phyloP scores from a whole-genome alignment of 306 rosid species.

The Quercus ilex region DNA sequence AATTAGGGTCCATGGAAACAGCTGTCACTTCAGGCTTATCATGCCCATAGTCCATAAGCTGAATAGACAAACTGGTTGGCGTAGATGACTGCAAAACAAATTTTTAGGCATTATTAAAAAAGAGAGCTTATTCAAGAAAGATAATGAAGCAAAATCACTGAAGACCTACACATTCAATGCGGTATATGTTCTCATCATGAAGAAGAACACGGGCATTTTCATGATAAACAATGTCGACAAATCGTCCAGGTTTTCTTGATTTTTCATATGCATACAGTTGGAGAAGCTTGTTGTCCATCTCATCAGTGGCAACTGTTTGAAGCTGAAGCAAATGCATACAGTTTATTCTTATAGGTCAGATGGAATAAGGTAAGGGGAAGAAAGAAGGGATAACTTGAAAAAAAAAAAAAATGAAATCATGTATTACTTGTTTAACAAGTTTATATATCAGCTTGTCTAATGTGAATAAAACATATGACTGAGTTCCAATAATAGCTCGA shows the following conservation, averaged over 20 bases:
- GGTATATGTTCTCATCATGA: constrained; percentile 94
- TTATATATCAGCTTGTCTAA: constrained; percentile 94
- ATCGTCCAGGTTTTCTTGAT: constrained; percentile 78
- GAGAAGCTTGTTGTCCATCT: constrained; percentile 93
- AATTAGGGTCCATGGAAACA: constrained; percentile 88
- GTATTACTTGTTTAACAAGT: constrained; percentile 86
- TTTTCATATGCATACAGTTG: constrained; percentile 87
- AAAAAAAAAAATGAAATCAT: constrained; percentile 1
- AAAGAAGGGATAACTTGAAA: neutral
- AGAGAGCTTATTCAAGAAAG: constrained; percentile 14
- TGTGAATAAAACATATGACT: constrained; percentile 88
- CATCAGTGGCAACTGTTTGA: constrained; percentile 79
- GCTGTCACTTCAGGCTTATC: constrained; percentile 95
- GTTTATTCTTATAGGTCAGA: constrained; percentile 12
- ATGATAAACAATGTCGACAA: constrained; percentile 80
- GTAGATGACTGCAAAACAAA: constrained; percentile 54
- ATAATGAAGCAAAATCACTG: constrained; percentile 12
- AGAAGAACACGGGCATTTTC: constrained; percentile 97
- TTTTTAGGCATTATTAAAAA: neutral
- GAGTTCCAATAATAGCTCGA: constrained; percentile 95
- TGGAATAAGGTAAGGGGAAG: constrained; percentile 9
- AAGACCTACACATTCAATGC: constrained; percentile 79
- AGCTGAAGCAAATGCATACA: constrained; percentile 50
- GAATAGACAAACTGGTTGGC: constrained; percentile 60
- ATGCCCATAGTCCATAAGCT: constrained; percentile 94